Percentiles rank a stretch among this genome's conserved stretches.
Conservation (phyloP, 2,329 filamentous ascomycete genomes). For the Colletotrichum paranaense region DNA sequence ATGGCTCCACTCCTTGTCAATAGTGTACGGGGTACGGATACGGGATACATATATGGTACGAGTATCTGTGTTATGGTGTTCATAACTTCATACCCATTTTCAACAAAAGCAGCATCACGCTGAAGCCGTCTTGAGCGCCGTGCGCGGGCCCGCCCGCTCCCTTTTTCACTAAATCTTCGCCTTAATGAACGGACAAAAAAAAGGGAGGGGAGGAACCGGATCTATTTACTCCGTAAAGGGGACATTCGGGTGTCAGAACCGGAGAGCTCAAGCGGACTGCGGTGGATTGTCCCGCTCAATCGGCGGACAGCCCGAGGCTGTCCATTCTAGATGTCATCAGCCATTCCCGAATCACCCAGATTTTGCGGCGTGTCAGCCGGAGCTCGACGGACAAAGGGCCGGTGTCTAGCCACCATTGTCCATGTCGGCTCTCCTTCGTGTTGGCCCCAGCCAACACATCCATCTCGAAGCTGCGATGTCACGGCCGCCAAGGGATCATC, state of each 20-base stretch:
- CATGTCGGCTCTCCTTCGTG: too few relatives aligned
- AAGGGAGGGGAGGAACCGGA: not conserved
- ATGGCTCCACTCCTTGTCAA: too few relatives aligned
- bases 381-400: not conserved
- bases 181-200: not conserved
- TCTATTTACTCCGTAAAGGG: not conserved
- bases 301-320: not conserved
- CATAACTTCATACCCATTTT: too few relatives aligned
- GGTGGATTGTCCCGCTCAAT: not conserved
- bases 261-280: not conserved
- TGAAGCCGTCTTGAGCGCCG: constrained; percentile 11
- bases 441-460: not conserved
- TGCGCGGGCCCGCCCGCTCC: not conserved
- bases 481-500: not conserved
- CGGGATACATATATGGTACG: too few relatives aligned
- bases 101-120: not conserved
- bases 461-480: not conserved
- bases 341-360: not conserved
- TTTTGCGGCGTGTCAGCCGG: not conserved
- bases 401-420: not conserved
- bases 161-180: not conserved
- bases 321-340: not conserved
- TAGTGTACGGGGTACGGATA: too few relatives aligned
- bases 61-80: too few relatives aligned
- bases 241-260: not conserved